These are phyloP conservation scores for Manihot esculenta DNA, from an alignment of 441 rosid species.

Conservation along the genomic window DNA sequence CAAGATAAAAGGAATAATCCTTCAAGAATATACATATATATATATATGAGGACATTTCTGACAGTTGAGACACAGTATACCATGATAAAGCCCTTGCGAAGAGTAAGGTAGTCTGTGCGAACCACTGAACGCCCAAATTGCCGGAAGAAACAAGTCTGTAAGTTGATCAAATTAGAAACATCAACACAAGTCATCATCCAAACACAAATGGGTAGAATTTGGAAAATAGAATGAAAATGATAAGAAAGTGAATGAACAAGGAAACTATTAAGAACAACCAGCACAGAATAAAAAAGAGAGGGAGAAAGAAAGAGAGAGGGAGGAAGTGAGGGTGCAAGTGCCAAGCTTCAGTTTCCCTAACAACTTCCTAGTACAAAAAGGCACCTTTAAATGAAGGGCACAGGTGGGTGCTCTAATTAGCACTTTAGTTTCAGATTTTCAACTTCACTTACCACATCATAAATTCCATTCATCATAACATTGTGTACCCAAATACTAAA, in stretches of 20 bases:
- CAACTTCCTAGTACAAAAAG: not conserved
- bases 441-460: not conserved
- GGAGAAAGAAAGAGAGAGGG: no score
- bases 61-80: constrained; percentile 37
- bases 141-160: constrained; percentile 80
- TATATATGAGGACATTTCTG: not conserved
- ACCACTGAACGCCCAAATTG: constrained; percentile 82
- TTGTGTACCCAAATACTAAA: not conserved
- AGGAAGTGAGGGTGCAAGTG: no score
- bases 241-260: not conserved
- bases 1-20: not conserved
- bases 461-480: not conserved
- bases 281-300: not conserved
- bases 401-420: not conserved
- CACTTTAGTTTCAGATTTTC: not conserved
- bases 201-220: constrained; percentile 7
- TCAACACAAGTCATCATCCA: constrained; percentile 9
- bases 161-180: constrained; percentile 19
- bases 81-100: constrained; percentile 77
- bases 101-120: constrained; percentile 79
- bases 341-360: not conserved
- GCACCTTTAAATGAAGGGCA: not conserved
- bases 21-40: not conserved
- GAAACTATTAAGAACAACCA: not conserved
- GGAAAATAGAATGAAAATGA: not conserved